These are phyloP conservation scores for Rhizodiscina lignyota DNA, from an alignment of 495 filamentous ascomycete species.

Conservation along the genomic window DNA sequence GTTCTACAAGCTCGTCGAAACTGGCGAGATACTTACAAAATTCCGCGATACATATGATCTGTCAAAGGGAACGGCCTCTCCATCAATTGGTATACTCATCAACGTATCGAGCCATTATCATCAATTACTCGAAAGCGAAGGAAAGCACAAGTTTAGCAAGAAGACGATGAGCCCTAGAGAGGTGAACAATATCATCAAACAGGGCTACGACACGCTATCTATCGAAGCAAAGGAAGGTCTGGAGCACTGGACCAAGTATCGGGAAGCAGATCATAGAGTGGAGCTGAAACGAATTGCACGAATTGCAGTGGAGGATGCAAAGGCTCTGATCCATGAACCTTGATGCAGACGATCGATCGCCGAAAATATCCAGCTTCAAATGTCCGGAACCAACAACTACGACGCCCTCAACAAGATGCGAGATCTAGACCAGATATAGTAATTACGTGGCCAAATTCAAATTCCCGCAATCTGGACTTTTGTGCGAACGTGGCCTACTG, in stretches of 20 bases:
- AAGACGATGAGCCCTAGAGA: constrained; percentile 62
- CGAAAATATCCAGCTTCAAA: too few relatives aligned
- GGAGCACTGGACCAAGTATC: constrained; percentile 58
- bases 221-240: constrained; percentile 72
- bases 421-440: too few relatives aligned
- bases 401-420: too few relatives aligned
- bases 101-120: constrained; percentile 79
- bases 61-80: constrained; percentile 23
- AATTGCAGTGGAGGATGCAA: constrained; percentile 54
- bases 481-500: too few relatives aligned
- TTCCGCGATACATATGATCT: constrained; percentile 63
- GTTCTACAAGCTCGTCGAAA: constrained; percentile 95
- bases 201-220: constrained; percentile 84
- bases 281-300: constrained; percentile 69
- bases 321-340: constrained; percentile 17
- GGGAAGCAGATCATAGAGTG: constrained; percentile 56
- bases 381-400: too few relatives aligned
- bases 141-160: constrained; percentile 26
- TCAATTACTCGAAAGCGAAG: constrained; percentile 53
- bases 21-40: constrained; percentile 64
- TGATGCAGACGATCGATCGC: too few relatives aligned
- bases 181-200: constrained; percentile 81
- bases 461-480: too few relatives aligned
- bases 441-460: too few relatives aligned
- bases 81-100: constrained; percentile 67